Evolutionary conservation across 2,329 filamentous ascomycete genomes (phyloP).

Genomic region (Teratosphaeria destructans): DNA sequence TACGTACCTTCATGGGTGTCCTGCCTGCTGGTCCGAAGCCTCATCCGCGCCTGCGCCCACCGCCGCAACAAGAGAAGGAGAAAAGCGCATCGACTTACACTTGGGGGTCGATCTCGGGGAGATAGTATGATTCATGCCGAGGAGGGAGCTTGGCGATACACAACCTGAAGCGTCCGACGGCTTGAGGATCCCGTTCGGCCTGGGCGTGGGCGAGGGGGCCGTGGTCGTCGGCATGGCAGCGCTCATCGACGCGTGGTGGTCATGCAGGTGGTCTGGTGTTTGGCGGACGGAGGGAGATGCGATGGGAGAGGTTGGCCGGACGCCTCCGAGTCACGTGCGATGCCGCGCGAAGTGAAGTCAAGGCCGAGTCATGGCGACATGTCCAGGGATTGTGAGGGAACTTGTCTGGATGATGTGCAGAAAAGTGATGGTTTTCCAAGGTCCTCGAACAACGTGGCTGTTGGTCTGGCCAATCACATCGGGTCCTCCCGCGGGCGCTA

Average conservation of each 20-base stretch:
- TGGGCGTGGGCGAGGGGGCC: constrained; percentile 4
- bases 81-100: constrained; percentile 14
- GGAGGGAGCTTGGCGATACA: constrained; percentile 18
- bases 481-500: neutral
- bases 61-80: neutral
- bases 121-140: constrained; percentile 12
- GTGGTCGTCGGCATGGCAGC: neutral
- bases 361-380: neutral
- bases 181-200: constrained; percentile 10
- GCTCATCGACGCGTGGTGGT: neutral
- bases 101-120: constrained; percentile 17
- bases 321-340: neutral
- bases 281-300: neutral
- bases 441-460: neutral
- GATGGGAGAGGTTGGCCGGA: neutral
- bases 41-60: neutral
- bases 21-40: neutral
- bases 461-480: neutral
- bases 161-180: constrained; percentile 11
- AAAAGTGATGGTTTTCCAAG: neutral
- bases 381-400: no score
- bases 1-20: neutral
- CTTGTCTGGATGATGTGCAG: neutral
- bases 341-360: neutral
- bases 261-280: neutral